phyloP scores from a whole-genome alignment of 2,329 filamentous ascomycete species.

The Biscogniauxia marginata region DNA sequence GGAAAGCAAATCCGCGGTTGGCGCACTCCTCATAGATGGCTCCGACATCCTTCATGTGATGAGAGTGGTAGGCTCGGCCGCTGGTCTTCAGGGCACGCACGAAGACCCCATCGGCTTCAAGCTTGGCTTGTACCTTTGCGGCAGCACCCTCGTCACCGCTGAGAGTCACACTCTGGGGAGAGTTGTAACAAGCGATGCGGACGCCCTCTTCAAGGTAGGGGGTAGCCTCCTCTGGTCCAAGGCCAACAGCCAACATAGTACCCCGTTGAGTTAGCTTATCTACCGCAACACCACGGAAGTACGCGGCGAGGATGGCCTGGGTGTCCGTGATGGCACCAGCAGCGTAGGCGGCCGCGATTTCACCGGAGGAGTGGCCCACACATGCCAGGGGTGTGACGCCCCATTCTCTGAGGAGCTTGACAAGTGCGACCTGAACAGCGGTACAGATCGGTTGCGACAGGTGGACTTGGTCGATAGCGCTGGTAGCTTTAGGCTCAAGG shows the following conservation, averaged over 20 bases:
- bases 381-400: constrained; percentile 35
- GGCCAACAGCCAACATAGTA: constrained; percentile 34
- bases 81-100: constrained; percentile 44
- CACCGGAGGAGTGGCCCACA: constrained; percentile 37
- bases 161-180: constrained; percentile 46
- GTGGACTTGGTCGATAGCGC: constrained; percentile 20
- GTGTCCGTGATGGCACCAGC: constrained; percentile 25
- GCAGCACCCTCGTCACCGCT: constrained; percentile 44
- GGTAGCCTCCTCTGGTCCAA: constrained; percentile 25
- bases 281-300: constrained; percentile 24
- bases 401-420: constrained; percentile 38
- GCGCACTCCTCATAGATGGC: constrained; percentile 20
- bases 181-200: constrained; percentile 39
- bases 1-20: constrained; percentile 2
- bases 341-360: constrained; percentile 46
- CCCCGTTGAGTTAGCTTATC: constrained; percentile 14
- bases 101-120: too few relatives aligned
- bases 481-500: constrained; percentile 1
- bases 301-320: constrained; percentile 28
- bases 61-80: constrained; percentile 39
- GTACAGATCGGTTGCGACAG: constrained; percentile 40
- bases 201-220: constrained; percentile 29
- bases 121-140: constrained; percentile 43
- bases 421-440: constrained; percentile 42
- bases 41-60: constrained; percentile 43